A percentile compares a stretch with the other conserved stretches of the same genome.
phyloP scores from a whole-genome alignment of 2,329 filamentous ascomycete species.

The Trichoderma sp. region DNA sequence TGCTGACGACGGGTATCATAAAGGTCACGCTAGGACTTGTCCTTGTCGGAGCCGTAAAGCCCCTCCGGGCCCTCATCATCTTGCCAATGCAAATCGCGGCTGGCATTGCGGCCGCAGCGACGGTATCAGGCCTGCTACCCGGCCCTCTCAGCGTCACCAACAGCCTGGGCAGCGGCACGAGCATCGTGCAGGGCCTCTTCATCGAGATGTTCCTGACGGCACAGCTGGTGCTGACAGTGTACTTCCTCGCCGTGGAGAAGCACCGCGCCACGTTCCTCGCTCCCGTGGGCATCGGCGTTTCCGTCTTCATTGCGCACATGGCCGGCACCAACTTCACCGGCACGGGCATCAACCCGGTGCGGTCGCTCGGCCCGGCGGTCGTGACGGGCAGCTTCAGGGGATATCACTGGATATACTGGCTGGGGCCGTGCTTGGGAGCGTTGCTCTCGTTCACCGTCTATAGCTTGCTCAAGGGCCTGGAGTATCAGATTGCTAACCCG shows the following conservation, averaged over 20 bases:
- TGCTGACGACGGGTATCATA: not conserved
- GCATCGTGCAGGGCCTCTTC: slow-evolving; percentile 58
- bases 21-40: slow-evolving; percentile 56
- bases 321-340: slow-evolving; percentile 47
- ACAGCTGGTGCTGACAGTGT: slow-evolving; percentile 61
- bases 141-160: slow-evolving; percentile 55
- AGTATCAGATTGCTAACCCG: slow-evolving; percentile 51
- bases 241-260: slow-evolving; percentile 71
- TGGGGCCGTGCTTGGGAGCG: slow-evolving; percentile 52
- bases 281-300: slow-evolving; percentile 67
- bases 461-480: slow-evolving; percentile 48
- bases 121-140: slow-evolving; percentile 56
- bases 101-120: slow-evolving; percentile 56
- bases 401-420: slow-evolving; percentile 57
- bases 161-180: slow-evolving; percentile 49
- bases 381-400: slow-evolving; percentile 38
- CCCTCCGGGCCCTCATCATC: slow-evolving; percentile 50
- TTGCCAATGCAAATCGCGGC: slow-evolving; percentile 56
- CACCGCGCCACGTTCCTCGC: slow-evolving; percentile 70
- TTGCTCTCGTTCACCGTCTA: slow-evolving; percentile 50
- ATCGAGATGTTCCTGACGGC: slow-evolving; percentile 66
- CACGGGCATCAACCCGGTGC: slow-evolving; percentile 49
- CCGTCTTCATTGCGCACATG: slow-evolving; percentile 61
- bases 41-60: slow-evolving; percentile 54
- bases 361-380: slow-evolving; percentile 49